A percentile compares a stretch with the other conserved stretches of the same genome.
Conservation (phyloP, 2,329 filamentous ascomycete genomes). For the Ophiosphaerella korrae region DNA sequence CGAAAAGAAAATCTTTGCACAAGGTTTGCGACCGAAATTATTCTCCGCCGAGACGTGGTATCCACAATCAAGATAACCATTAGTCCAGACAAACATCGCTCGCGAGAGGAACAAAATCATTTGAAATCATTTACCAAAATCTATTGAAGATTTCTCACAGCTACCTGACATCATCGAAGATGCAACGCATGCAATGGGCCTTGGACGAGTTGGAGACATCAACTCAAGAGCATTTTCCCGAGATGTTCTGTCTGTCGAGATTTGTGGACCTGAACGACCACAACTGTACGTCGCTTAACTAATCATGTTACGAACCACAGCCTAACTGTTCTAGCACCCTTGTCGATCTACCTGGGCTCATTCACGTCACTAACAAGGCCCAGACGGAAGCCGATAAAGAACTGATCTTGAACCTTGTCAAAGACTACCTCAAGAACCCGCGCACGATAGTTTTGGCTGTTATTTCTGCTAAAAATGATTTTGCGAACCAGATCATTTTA, state of each 20-base stretch:
- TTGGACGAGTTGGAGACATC: not conserved
- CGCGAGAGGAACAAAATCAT: not conserved
- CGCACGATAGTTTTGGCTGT: slow-evolving; percentile 65
- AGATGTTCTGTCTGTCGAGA: slow-evolving; percentile 32
- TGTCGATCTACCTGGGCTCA: slow-evolving; percentile 48
- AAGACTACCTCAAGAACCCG: slow-evolving; percentile 60
- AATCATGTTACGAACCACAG: no score
- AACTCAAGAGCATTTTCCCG: slow-evolving; percentile 17
- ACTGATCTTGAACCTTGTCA: slow-evolving; percentile 42
- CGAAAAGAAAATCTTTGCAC: slow-evolving; percentile 62
- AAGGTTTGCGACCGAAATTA: slow-evolving; percentile 62
- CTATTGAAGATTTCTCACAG: slow-evolving; percentile 7
- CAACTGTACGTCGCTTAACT: slow-evolving; percentile 15
- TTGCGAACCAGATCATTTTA: slow-evolving; percentile 62
- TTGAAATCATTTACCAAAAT: not conserved
- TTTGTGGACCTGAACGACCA: slow-evolving; percentile 24
- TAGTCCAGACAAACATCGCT: no score
- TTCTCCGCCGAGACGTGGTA: slow-evolving; percentile 52
- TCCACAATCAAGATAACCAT: slow-evolving; percentile 47
- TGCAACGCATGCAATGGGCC: slow-evolving; percentile 59
- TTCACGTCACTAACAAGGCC: slow-evolving; percentile 35
- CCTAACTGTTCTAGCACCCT: slow-evolving; percentile 17
- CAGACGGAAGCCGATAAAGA: slow-evolving; percentile 42
- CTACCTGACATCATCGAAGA: slow-evolving; percentile 44
- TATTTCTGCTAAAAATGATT: slow-evolving; percentile 50